Evolutionary conservation across 495 filamentous ascomycete genomes (phyloP).

Genomic region (Lasiosphaeria ovina): DNA sequence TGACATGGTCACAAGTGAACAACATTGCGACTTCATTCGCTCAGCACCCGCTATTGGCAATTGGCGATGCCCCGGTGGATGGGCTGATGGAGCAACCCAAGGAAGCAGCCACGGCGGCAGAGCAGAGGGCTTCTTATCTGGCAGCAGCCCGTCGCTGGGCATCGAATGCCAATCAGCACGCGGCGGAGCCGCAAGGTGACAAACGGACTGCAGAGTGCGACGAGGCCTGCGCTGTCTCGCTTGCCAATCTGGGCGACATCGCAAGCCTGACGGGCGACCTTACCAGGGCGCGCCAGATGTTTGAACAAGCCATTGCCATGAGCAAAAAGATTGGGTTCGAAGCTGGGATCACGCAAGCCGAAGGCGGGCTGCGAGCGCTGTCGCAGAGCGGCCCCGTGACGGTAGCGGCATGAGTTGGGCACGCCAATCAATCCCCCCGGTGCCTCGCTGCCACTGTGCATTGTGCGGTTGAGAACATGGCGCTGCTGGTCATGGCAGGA

Average conservation of each 20-base stretch:
- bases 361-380: slow-evolving; percentile 48
- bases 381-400: slow-evolving; percentile 10
- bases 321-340: slow-evolving; percentile 62
- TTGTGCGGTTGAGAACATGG: too few species aligned
- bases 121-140: slow-evolving; percentile 53
- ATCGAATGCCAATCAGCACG: slow-evolving; percentile 64
- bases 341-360: slow-evolving; percentile 60
- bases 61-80: slow-evolving; percentile 37
- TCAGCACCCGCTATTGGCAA: slow-evolving; percentile 52
- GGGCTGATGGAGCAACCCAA: slow-evolving; percentile 26
- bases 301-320: slow-evolving; percentile 61
- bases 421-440: not conserved
- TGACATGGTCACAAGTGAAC: slow-evolving; percentile 53
- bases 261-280: slow-evolving; percentile 65
- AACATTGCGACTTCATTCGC: slow-evolving; percentile 67
- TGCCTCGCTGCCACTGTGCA: not conserved
- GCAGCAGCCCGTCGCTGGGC: slow-evolving; percentile 70
- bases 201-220: slow-evolving; percentile 80
- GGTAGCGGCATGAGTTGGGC: not conserved
- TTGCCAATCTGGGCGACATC: slow-evolving; percentile 81
- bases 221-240: slow-evolving; percentile 77
- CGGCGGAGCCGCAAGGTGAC: slow-evolving; percentile 42
- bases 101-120: slow-evolving; percentile 27
- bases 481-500: too few species aligned
- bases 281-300: slow-evolving; percentile 61